Base-by-base conservation (phyloP, 768 basidiomycete species). In the Suillus sp. region DNA sequence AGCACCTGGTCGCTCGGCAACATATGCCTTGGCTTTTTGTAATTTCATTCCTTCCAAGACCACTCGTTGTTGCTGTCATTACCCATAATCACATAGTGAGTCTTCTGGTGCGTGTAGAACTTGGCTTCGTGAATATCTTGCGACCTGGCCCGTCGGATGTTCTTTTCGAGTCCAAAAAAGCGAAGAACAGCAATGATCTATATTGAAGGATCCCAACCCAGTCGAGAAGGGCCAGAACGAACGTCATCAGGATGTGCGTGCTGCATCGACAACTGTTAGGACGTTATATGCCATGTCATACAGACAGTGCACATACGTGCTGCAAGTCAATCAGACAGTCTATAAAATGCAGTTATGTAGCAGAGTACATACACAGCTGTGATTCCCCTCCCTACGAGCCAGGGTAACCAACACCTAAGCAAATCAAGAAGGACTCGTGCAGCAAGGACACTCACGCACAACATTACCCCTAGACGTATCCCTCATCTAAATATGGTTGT, bases 161-260 rank as follows among this genome's bases (percentile, higher is more conserved):
- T 76, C 7, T 71, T 76, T 1, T 78, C 83, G 0, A 86, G 71
- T 0, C 86, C 84, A 34, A 5, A 57, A 6, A 67, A 68, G 65
- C 86, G 75, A 13, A 92, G 77, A 5, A 75, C 55, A 25, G 83
- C 70, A 47, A 92, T 92, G 48, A 87, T 81, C 91, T 90, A 92
- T 76, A 92, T 92, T 2, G 89, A 89, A 0, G 91, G 90, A 73
- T 93, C 91, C 90, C 90, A 93, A 66, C 89, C 89, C 30, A 78
- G 72, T 8, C 64, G 54, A 22, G 82, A 79, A 11, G 86, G 87
- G 0, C 86, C 89, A 22, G 90, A 89, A 30, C 90, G 84, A 74
- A 86, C 92, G 73, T 93, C 91, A 62, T 88, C 84, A 11, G 91
- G 91, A 69, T 92, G 92, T 0, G 90, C 82, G 72, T 92, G 90